Base-by-base conservation (phyloP, 2,329 filamentous ascomycete genomes). In the Nigrograna mackinnonii region DNA sequence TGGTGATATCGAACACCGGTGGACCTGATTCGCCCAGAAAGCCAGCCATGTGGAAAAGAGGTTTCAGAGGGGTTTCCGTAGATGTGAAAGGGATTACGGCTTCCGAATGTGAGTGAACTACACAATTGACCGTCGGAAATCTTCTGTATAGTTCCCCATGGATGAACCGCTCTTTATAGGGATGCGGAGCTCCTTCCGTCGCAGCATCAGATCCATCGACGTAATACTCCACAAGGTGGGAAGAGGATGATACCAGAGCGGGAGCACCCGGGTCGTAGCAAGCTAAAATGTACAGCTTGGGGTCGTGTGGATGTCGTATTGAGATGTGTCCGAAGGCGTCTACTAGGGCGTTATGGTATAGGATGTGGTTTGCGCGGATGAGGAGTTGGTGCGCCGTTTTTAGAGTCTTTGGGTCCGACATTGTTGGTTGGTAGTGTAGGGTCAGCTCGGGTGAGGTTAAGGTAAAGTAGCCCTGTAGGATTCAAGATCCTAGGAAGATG, bases 301-400 rank as follows among this genome's bases (percentile, higher is more conserved):
- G 55, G 18, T 75, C 66, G n/a, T 52, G 24, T 0, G 77, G 76
- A 46, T 79, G 69, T 2, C 78, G 68, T 19, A 78, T 58, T 3
- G 77, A 79, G 16, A 81, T 62, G 47, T 81, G 78, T 17, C 78
- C 77, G 50, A 75, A 80, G 2, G 74, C 77, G 42, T 80, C 78
- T 22, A 81, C 63, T 12, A 80, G 70, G 37, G 58, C 58, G 22
- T 79, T 69, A 35, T 75, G 58, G 53, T 79, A 74, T 0, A 80
- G 68, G 35, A 80, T 79, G 52, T 79, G 76, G 45, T 72, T 71
- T 22, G 67, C 71, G 5, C 56, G 55, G 22, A 76, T 70, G 31
- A 73, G 52, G 24, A 46, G 39, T 14, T 37, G 36, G 18, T 43
- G 24, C 9, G 24, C 24, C 9, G n/a, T 28, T n/a, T n/a, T 28